A percentile compares a stretch with the other conserved stretches of the same genome.
phyloP scores from a whole-genome alignment of 176 grass and related monocot genomes.

The Pharus latifolius region DNA sequence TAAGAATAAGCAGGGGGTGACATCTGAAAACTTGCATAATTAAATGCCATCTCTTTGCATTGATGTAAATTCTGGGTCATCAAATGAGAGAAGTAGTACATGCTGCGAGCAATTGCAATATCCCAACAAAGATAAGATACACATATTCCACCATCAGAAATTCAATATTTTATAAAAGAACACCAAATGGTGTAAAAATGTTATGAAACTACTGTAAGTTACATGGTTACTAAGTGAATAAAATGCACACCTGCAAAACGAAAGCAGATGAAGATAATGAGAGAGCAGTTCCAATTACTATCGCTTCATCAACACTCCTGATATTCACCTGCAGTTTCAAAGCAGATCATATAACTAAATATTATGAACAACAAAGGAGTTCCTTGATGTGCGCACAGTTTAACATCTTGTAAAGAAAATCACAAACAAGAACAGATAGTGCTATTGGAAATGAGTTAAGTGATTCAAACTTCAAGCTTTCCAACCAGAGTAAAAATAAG shows the following conservation, averaged over 20 bases:
- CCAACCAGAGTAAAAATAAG: not conserved
- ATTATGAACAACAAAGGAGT: not conserved
- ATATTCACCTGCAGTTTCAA: constrained; percentile 77
- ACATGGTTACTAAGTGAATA: not conserved
- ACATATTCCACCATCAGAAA: not conserved
- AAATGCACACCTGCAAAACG: constrained; percentile 80
- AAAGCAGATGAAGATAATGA: constrained; percentile 99
- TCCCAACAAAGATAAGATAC: not conserved
- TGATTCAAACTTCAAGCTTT: not conserved
- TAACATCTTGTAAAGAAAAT: not conserved
- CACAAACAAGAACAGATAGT: not conserved
- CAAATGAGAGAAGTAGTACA: not conserved
- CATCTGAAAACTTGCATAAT: not conserved
- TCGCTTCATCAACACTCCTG: constrained; percentile 90
- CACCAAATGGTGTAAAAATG: not conserved
- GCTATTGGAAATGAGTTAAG: not conserved
- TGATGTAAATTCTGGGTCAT: not conserved
- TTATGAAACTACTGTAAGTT: not conserved
- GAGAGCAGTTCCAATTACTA: constrained; percentile 95
- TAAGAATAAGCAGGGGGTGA: not conserved
- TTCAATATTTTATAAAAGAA: not conserved
- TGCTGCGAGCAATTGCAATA: not conserved
- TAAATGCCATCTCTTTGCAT: not conserved
- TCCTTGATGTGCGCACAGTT: not conserved
- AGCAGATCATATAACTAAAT: not conserved